Evolutionary conservation across 306 rosid genomes (phyloP).

Genomic region (Leucaena leucocephala): DNA sequence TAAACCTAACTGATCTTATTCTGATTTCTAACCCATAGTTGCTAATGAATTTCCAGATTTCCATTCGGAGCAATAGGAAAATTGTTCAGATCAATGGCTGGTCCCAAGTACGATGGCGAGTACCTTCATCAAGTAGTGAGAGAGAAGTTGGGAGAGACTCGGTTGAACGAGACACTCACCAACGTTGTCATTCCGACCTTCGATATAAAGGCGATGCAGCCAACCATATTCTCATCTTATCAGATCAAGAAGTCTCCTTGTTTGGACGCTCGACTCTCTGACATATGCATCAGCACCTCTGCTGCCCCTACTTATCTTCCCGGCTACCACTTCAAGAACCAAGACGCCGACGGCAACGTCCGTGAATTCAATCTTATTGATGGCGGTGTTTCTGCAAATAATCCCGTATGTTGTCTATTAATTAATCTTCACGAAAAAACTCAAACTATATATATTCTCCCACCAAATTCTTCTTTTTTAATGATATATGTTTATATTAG

Average conservation of each 20-base stretch:
- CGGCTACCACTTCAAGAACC: constrained; percentile 39
- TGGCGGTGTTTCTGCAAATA: constrained; percentile 54
- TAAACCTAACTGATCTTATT: not conserved
- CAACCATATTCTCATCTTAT: constrained; percentile 62
- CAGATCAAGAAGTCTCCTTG: constrained; percentile 34
- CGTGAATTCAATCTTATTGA: constrained; percentile 51
- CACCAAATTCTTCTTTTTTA: not conserved
- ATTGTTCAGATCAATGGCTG: constrained; percentile 45
- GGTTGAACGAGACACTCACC: constrained; percentile 62
- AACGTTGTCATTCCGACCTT: constrained; percentile 67
- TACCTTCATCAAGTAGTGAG: constrained; percentile 56
- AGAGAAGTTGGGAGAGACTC: constrained; percentile 61
- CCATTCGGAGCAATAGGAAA: constrained; percentile 27
- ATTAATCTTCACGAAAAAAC: not conserved
- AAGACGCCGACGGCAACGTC: constrained; percentile 30
- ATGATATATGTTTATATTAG: not conserved
- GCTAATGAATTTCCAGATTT: constrained; percentile 23
- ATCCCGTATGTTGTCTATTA: constrained; percentile 37
- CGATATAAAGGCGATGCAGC: constrained; percentile 65
- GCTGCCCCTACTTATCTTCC: constrained; percentile 55
- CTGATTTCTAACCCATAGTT: not conserved
- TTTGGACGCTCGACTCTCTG: constrained; percentile 46
- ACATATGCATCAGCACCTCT: constrained; percentile 50
- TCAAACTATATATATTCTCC: not conserved
- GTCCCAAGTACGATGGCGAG: constrained; percentile 77